Base-by-base conservation (phyloP, 2,329 filamentous ascomycete genomes). In the Paecilomyces niveus region DNA sequence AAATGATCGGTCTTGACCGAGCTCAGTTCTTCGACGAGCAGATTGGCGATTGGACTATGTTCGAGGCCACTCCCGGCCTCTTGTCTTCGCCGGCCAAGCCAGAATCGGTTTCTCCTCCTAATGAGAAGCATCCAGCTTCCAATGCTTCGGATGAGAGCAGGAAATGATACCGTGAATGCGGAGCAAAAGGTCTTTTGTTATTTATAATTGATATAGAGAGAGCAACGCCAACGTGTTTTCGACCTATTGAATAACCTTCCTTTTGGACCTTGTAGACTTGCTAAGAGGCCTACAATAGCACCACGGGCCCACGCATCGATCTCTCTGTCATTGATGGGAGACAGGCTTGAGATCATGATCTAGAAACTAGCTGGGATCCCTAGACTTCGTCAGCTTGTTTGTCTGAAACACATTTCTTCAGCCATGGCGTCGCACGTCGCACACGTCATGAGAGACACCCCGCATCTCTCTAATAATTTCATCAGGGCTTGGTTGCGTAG, bases 21-120 rank as follows among this genome's bases (percentile, higher is more conserved):
- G 78, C 83, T 45, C 80, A 83, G 65, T 84, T 85, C 69, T 74
- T 80, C 50, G 81, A 83, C 53, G 82, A 84, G 72, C 77, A 82
- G 70, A 83, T 85, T 66, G 80, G 80, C 13, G 80, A 81, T 59
- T 81, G 79, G 74, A 76, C 68, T 32, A 69, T 79, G 54, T 59
- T 70, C 22, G 67, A 73, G 35, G 57, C 32, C 18, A 57, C 49
- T 31, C 52, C 56, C 2, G 55, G 55, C 2, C 2, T 45, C 32
- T 35, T 15, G 21, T 33, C 33, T 51, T 54, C 53, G 22, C 55
- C 55, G 18, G 21, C 55, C 11, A 55, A 56, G 4, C 18, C 11
- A 31, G 39, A 45, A 21, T 35, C 49, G 15, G 54, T 53, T 49
- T 31, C 57, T 22, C 21, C 54, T 24, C 33, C 54, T 53, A 56